Evolutionary conservation across 2,329 filamentous ascomycete species (phyloP).

Genomic region (Myriosclerotinia duriaeana): DNA sequence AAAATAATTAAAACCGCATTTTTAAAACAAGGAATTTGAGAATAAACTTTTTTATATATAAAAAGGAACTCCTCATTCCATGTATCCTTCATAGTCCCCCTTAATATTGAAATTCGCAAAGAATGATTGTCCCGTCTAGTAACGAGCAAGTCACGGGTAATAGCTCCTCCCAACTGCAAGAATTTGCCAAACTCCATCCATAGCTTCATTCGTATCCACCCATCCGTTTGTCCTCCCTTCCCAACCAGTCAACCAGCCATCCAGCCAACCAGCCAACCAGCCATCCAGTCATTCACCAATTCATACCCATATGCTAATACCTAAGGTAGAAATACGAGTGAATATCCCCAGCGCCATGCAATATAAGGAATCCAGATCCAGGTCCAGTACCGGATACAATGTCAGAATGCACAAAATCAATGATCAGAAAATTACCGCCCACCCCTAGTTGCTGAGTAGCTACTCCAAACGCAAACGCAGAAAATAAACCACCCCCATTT

Average conservation of each 20-base stretch:
- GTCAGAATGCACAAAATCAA: neutral
- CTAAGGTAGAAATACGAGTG: neutral
- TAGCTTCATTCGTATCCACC: neutral
- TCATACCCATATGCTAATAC: conserved; percentile 15
- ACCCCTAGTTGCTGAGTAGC: neutral
- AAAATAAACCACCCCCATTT: conserved; percentile 11
- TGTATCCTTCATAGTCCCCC: neutral
- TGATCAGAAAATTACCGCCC: neutral
- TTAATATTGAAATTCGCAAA: neutral
- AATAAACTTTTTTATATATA: neutral
- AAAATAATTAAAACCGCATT: neutral
- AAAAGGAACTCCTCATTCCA: conserved; percentile 5
- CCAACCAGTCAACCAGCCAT: neutral
- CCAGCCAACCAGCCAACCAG: no score
- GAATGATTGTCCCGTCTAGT: neutral
- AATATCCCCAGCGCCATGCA: conserved; percentile 13
- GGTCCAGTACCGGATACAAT: conserved; percentile 6
- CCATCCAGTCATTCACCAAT: neutral
- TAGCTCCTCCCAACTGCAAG: neutral
- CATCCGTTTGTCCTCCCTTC: neutral
- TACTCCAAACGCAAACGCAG: conserved; percentile 20
- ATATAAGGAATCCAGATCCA: conserved; percentile 9
- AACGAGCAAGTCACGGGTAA: neutral
- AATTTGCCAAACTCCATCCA: neutral
- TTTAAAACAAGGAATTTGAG: neutral